Conservation (phyloP, 805 yeast species). For the Candida taoyuanica region DNA sequence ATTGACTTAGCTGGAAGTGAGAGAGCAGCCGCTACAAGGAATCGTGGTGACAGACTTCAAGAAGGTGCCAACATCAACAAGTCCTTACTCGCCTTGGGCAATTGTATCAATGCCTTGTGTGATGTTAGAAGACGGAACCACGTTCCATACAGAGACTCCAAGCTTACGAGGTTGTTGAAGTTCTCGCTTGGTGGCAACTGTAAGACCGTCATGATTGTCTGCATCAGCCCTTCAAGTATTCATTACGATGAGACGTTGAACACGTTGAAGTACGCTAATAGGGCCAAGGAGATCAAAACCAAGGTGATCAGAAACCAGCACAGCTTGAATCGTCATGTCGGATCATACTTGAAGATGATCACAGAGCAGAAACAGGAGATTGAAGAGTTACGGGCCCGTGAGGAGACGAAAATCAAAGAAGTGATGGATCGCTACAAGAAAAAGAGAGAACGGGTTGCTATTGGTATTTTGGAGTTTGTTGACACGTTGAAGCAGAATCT, state of each 20-base stretch:
- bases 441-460: constrained; percentile 36
- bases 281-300: constrained; percentile 89
- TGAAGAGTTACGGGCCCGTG: constrained; percentile 58
- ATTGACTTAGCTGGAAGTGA: constrained; percentile 96
- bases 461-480: constrained; percentile 38
- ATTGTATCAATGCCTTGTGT: constrained; percentile 89
- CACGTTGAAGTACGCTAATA: constrained; percentile 83
- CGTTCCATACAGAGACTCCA: constrained; percentile 89
- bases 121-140: constrained; percentile 64
- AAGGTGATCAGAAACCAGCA: constrained; percentile 70
- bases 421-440: constrained; percentile 33
- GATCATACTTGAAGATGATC: constrained; percentile 78
- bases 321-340: constrained; percentile 75
- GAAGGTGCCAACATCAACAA: constrained; percentile 95
- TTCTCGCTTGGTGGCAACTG: constrained; percentile 93
- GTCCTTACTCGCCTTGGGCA: constrained; percentile 84
- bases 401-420: constrained; percentile 37
- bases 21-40: constrained; percentile 84
- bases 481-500: constrained; percentile 38
- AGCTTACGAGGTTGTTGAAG: constrained; percentile 78
- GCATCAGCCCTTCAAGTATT: constrained; percentile 78
- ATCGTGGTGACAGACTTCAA: constrained; percentile 71
- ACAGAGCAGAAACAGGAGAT: constrained; percentile 76
- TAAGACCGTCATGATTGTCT: constrained; percentile 93
- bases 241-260: constrained; percentile 94